phyloP scores from a whole-genome alignment of 1,139 yeast genomes.

The Williopsis jadinii region DNA sequence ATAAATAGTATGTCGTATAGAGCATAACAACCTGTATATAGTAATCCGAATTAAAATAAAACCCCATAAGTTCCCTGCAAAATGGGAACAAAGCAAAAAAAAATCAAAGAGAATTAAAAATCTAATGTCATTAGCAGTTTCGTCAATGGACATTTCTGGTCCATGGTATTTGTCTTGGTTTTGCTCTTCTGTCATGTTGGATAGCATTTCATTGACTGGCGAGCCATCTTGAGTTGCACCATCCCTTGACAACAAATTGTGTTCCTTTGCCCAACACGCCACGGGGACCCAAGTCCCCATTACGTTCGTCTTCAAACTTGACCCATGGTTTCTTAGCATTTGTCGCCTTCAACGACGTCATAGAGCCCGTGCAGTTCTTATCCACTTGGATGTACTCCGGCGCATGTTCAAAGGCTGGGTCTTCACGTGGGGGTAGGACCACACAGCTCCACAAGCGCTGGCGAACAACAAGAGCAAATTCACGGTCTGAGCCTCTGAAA shows the following conservation, averaged over 20 bases:
- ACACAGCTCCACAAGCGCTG: slow-evolving; percentile 44
- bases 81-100: too few species aligned
- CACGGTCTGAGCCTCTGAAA: slow-evolving; percentile 10
- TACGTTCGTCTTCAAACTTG: slow-evolving; percentile 15
- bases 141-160: too few species aligned
- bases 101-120: too few species aligned
- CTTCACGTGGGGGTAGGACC: slow-evolving; percentile 38
- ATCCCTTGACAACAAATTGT: slow-evolving; percentile 46
- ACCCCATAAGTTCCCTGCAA: too few species aligned
- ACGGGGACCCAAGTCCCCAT: slow-evolving; percentile 14
- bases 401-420: slow-evolving; percentile 18
- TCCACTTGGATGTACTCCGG: slow-evolving; percentile 26
- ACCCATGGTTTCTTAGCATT: slow-evolving; percentile 33
- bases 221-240: slow-evolving; percentile 43
- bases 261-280: slow-evolving; percentile 21
- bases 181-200: too few species aligned
- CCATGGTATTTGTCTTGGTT: too few species aligned
- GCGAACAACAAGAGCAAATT: slow-evolving; percentile 34
- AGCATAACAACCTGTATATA: too few species aligned
- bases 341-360: not conserved
- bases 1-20: too few species aligned
- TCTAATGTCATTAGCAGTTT: too few species aligned
- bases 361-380: slow-evolving; percentile 2
- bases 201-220: slow-evolving; percentile 1
- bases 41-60: too few species aligned